These are phyloP conservation scores for Monosporascus sp. DNA, from an alignment of 2,329 filamentous ascomycete species.

Conservation along the genomic window DNA sequence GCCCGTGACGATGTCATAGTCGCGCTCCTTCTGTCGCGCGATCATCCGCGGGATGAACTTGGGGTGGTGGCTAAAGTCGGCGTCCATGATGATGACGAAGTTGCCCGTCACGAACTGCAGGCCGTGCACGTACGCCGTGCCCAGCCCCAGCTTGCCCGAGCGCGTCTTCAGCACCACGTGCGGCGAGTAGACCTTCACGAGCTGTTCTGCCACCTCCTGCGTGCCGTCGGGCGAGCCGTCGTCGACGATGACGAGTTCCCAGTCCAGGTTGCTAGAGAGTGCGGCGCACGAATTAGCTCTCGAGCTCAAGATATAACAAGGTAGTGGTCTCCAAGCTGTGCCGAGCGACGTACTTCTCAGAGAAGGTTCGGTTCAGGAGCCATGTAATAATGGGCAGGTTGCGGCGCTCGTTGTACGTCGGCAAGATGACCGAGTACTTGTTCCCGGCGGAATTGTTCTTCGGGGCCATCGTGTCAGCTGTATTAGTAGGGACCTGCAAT, in stretches of 20 bases:
- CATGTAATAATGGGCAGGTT: slow-evolving; percentile 96
- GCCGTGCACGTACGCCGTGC: slow-evolving; percentile 93
- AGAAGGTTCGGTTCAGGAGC: slow-evolving; percentile 89
- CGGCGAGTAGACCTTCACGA: slow-evolving; percentile 76
- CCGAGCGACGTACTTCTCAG: slow-evolving; percentile 62
- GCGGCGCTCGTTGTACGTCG: slow-evolving; percentile 96
- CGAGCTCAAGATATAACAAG: not conserved
- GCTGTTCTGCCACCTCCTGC: slow-evolving; percentile 82
- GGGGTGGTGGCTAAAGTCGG: slow-evolving; percentile 97
- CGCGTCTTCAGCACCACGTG: slow-evolving; percentile 83
- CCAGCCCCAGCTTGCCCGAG: slow-evolving; percentile 92
- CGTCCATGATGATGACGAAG: slow-evolving; percentile 99
- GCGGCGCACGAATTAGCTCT: slow-evolving; percentile 9
- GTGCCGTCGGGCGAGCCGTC: slow-evolving; percentile 97
- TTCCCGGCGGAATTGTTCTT: slow-evolving; percentile 42
- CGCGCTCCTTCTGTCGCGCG: slow-evolving; percentile 64
- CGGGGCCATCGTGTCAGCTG: slow-evolving; percentile 39
- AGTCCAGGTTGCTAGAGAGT: slow-evolving; percentile 72
- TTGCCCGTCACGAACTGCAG: slow-evolving; percentile 86
- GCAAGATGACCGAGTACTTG: slow-evolving; percentile 96
- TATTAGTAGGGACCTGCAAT: not conserved
- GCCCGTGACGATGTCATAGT: slow-evolving; percentile 95
- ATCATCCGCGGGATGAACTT: slow-evolving; percentile 99
- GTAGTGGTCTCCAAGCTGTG: not conserved
- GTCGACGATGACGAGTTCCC: slow-evolving; percentile 97